Conservation (phyloP, 805 yeast genomes). For the Pichia cephalocereana region DNA sequence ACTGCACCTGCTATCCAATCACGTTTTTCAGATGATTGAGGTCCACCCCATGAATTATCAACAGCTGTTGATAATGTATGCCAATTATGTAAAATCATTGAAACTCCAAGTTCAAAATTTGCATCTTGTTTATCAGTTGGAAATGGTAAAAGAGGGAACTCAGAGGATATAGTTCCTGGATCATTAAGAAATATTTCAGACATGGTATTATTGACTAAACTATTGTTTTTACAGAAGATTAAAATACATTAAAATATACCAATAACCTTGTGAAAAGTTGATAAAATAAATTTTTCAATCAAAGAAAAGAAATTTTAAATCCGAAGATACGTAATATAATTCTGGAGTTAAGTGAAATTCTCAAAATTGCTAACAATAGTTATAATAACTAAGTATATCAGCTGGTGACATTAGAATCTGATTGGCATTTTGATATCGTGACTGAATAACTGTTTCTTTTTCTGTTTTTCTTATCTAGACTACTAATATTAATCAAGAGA, state of each 20-base stretch:
- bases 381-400: too few species aligned
- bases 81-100: conserved; percentile 89
- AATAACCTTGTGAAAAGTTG: too few species aligned
- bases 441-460: background rate
- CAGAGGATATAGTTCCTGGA: conserved; percentile 25
- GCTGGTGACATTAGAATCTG: too few species aligned
- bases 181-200: conserved; percentile 24
- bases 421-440: too few species aligned
- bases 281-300: too few species aligned
- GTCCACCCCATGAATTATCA: conserved; percentile 92
- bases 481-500: background rate
- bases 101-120: conserved; percentile 84
- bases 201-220: background rate
- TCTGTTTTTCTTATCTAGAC: background rate
- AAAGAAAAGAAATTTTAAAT: too few species aligned
- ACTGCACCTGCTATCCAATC: conserved; percentile 89
- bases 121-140: conserved; percentile 63
- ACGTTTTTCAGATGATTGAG: conserved; percentile 80
- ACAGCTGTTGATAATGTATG: conserved; percentile 84
- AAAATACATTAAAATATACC: too few species aligned
- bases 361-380: too few species aligned
- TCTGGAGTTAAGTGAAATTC: too few species aligned
- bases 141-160: conserved; percentile 16
- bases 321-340: too few species aligned
- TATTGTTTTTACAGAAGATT: too few species aligned